Evolutionary conservation across 2,329 filamentous ascomycete species (phyloP), one percentile per base, ranked within the genome.

Genomic region (Pseudogymnoascus sp.): DNA sequence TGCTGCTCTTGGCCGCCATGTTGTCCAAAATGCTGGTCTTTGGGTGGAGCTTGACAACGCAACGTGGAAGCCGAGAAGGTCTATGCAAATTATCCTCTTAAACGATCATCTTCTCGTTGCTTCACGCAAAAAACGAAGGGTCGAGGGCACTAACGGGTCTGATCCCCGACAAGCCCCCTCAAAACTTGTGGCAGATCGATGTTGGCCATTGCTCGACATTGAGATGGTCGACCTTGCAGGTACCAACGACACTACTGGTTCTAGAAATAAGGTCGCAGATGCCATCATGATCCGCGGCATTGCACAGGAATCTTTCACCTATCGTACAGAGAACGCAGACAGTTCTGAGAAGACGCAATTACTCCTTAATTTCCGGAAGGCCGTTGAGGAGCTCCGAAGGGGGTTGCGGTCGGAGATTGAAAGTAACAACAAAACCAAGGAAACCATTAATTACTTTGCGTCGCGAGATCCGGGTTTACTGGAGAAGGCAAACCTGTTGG

Each of bases 11-110:
- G 93, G 92, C n/a, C 87, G 94, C 39, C 95, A 97, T 73, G 92
- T 99, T 51, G 85, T 97, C 2, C 87, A 96, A 73, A 93, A 97
- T 74, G 96, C 92, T 3, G 89, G 91, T 1, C 84, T 89, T 58
- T 99, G 94, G 94, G 90, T 97, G 63, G 93, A 99, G 77, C 80
- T 99, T 65, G 95, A 99, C 75, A 95, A 94, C 66, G 94, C 94
- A 9, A 99, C 94, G 0, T 97, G 96, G 86, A 97, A 96, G 75
- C 91, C 93, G 3, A 83, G 90, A 66, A 82, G 94, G 42, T 87
- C 92, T 29, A 92, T 97, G 74, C 91, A 96, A 71, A 86, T 99
- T 64, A 92, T 97, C 64, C 76, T 99, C 63, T 81, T 99, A 2
- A 99, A 97, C 72, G 94, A 99, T 71, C 92, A 99, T 74, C 79